Percentiles rank a stretch among this genome's conserved stretches.
These are phyloP conservation scores for Cyberlindnera euphorbiiphila DNA, from an alignment of 805 yeast genomes.

Conservation along the genomic window DNA sequence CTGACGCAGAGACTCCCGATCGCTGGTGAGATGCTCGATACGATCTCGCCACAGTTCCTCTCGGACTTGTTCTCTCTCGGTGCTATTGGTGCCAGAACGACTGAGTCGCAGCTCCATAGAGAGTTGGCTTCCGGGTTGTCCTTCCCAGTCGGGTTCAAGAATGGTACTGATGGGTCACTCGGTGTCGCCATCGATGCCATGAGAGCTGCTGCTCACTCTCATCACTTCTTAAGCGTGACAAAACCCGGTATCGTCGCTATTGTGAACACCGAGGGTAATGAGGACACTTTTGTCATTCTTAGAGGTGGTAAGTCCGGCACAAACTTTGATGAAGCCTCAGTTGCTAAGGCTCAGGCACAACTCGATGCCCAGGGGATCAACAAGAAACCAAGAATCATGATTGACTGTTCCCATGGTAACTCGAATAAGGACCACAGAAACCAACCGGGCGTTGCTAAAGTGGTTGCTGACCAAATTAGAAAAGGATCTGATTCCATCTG, in stretches of 20 bases:
- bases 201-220: constrained; percentile 87
- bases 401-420: constrained; percentile 97
- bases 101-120: constrained; percentile 96
- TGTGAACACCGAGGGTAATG: constrained; percentile 91
- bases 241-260: constrained; percentile 96
- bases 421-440: constrained; percentile 86
- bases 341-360: constrained; percentile 59
- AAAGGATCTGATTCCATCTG: constrained; percentile 74
- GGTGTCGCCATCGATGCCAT: constrained; percentile 95
- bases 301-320: constrained; percentile 97
- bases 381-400: constrained; percentile 69
- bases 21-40: constrained; percentile 97
- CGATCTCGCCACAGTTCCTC: constrained; percentile 93
- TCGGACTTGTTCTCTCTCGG: constrained; percentile 93
- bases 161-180: constrained; percentile 94
- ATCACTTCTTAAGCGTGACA: constrained; percentile 91
- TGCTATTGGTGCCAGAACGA: constrained; percentile 98
- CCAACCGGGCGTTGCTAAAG: constrained; percentile 85
- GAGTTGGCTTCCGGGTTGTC: constrained; percentile 95
- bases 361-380: constrained; percentile 42
- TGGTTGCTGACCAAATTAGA: constrained; percentile 72
- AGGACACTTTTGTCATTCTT: constrained; percentile 83
- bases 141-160: constrained; percentile 97
- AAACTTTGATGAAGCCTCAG: constrained; percentile 76
- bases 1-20: constrained; percentile 84